These are phyloP conservation scores for Arachis monticola DNA, from an alignment of 331 rosid species.

Conservation along the genomic window DNA sequence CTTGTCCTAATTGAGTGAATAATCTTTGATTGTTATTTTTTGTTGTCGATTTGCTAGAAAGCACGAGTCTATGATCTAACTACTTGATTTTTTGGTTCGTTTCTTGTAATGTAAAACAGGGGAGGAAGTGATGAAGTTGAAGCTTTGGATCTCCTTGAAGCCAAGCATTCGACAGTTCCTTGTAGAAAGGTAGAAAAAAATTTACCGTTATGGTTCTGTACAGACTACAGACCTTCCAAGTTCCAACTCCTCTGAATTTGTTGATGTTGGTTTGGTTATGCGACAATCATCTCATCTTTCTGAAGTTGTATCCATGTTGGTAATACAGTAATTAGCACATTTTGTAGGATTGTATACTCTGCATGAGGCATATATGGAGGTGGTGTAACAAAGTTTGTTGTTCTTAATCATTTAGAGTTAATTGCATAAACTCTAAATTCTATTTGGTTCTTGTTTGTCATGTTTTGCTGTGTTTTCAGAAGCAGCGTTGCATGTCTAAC, in stretches of 20 bases:
- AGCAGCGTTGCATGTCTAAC: conserved; percentile 10
- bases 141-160: conserved; percentile 25
- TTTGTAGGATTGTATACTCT: not conserved
- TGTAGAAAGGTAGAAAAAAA: conserved; percentile 39
- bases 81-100: not conserved
- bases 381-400: not conserved
- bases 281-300: too few species aligned
- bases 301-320: too few species aligned
- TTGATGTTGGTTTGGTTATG: not conserved
- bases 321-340: too few species aligned
- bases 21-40: not conserved
- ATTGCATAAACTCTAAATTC: not conserved
- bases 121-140: conserved; percentile 11
- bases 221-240: not conserved
- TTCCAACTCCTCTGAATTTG: conserved; percentile 1
- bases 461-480: conserved; percentile 34
- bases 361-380: not conserved
- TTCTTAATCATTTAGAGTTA: not conserved
- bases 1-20: not conserved
- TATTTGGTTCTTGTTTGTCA: conserved; percentile 23
- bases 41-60: not conserved
- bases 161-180: conserved; percentile 35
- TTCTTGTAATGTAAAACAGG: conserved; percentile 19
- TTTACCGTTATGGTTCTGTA: not conserved
- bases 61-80: not conserved